Evolutionary conservation across 2,329 filamentous ascomycete genomes (phyloP).

Genomic region (Hymenoscyphus scutula): DNA sequence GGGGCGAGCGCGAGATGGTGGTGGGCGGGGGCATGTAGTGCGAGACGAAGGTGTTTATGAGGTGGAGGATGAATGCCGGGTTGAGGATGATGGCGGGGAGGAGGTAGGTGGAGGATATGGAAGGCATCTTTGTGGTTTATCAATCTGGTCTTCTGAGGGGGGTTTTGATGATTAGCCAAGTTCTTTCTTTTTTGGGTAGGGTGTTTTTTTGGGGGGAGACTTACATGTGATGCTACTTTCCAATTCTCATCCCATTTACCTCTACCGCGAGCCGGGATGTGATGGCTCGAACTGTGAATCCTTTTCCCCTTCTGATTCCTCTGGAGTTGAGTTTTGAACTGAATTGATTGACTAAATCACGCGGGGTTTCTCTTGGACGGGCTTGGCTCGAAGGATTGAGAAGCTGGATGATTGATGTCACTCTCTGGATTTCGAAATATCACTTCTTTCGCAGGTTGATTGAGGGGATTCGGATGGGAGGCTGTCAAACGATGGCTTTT

Average conservation of each 20-base stretch:
- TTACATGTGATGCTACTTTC: neutral
- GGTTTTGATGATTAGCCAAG: conserved; percentile 3
- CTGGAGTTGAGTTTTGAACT: neutral
- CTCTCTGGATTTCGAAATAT: neutral
- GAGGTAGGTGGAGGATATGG: conserved; percentile 33
- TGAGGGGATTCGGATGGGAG: neutral
- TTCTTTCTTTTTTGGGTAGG: neutral
- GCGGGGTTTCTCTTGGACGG: neutral
- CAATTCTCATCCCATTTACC: neutral
- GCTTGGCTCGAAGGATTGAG: neutral
- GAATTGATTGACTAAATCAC: neutral
- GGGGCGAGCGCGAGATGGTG: conserved; percentile 31
- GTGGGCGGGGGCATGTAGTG: conserved; percentile 35
- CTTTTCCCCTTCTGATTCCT: neutral
- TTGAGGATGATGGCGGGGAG: conserved; percentile 41
- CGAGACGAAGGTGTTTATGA: conserved; percentile 40
- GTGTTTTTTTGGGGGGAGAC: neutral
- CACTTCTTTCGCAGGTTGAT: neutral
- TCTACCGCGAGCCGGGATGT: neutral
- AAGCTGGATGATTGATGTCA: neutral
- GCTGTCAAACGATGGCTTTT: conserved; percentile 1
- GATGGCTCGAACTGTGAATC: neutral
- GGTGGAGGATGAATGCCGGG: conserved; percentile 40
- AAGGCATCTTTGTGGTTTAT: conserved; percentile 26
- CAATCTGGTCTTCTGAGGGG: neutral